phyloP scores from a whole-genome alignment of 768 basidiomycete species.

The Lentinus tigrinus region DNA sequence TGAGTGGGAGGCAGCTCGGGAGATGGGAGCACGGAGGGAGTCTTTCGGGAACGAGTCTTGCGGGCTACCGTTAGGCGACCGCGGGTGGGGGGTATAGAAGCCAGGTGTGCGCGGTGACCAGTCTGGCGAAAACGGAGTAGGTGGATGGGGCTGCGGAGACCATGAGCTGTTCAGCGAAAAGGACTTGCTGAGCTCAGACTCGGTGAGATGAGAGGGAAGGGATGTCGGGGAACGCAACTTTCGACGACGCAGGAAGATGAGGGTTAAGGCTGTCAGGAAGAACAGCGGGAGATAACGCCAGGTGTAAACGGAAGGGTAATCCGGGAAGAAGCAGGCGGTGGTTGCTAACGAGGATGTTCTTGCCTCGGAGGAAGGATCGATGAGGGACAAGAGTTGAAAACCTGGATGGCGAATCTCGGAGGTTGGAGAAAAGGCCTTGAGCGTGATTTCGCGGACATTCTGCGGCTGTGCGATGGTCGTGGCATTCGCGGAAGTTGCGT shows the following conservation, averaged over 20 bases:
- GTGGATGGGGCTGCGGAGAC: background rate
- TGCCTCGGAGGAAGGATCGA: conserved; percentile 39
- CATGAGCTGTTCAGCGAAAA: conserved; percentile 14
- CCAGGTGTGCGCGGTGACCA: conserved; percentile 15
- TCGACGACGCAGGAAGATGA: conserved; percentile 46
- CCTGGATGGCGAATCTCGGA: conserved; percentile 74
- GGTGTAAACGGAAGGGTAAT: conserved; percentile 59
- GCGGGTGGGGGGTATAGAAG: conserved; percentile 11
- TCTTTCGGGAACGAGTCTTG: conserved; percentile 5
- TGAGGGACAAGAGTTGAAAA: conserved; percentile 80
- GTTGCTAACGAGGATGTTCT: conserved; percentile 51
- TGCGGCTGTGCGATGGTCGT: conserved; percentile 9
- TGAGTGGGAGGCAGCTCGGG: background rate
- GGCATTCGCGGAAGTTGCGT: conserved; percentile 19
- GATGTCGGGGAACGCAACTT: background rate
- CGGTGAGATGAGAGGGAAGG: conserved; percentile 5
- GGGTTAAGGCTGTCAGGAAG: conserved; percentile 48
- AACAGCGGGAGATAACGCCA: conserved; percentile 64
- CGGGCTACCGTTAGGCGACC: conserved; percentile 15
- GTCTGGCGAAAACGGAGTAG: conserved; percentile 15
- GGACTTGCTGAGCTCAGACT: conserved; percentile 4
- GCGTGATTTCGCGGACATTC: conserved; percentile 71
- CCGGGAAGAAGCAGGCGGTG: conserved; percentile 76
- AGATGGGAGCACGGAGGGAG: conserved; percentile 3
- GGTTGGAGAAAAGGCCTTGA: conserved; percentile 84